These are phyloP conservation scores for Paxillus rubicundulus DNA, from an alignment of 768 basidiomycete genomes.

Conservation along the genomic window DNA sequence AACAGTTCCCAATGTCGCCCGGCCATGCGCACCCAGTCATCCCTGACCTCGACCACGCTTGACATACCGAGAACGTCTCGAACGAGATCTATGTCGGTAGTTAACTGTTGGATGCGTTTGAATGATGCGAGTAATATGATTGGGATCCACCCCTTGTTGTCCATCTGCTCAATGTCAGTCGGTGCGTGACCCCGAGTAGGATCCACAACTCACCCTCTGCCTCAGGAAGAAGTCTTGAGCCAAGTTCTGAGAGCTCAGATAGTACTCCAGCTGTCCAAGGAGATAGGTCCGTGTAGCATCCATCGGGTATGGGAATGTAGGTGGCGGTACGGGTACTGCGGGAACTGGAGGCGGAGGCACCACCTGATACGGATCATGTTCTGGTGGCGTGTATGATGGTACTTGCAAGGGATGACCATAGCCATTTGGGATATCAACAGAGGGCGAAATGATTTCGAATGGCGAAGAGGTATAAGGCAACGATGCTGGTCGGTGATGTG, in stretches of 20 bases:
- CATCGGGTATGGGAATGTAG: constrained; percentile 50
- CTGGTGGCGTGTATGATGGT: constrained; percentile 29
- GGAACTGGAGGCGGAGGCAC: constrained; percentile 22
- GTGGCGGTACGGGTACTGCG: constrained; percentile 35
- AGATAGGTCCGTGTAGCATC: constrained; percentile 68
- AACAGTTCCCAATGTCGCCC: constrained; percentile 57
- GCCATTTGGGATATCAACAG: constrained; percentile 25
- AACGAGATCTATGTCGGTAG: constrained; percentile 57
- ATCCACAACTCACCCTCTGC: constrained; percentile 54
- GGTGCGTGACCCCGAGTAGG: background rate
- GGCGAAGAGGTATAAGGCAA: constrained; percentile 32
- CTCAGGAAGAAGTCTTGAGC: constrained; percentile 84
- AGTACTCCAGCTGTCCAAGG: constrained; percentile 87
- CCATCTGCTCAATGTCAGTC: constrained; percentile 61
- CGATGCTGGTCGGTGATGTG: constrained; percentile 34
- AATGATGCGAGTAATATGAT: constrained; percentile 82
- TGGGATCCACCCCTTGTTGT: constrained; percentile 82
- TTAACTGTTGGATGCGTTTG: constrained; percentile 74
- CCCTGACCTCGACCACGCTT: constrained; percentile 64
- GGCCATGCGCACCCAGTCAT: constrained; percentile 66
- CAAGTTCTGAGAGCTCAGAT: constrained; percentile 87
- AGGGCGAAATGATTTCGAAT: constrained; percentile 30
- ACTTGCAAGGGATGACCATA: constrained; percentile 27
- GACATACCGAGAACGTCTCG: constrained; percentile 69
- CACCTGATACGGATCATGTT: constrained; percentile 28